These are phyloP conservation scores for Diatrype stigma DNA, from an alignment of 2,329 filamentous ascomycete species.

Conservation along the genomic window DNA sequence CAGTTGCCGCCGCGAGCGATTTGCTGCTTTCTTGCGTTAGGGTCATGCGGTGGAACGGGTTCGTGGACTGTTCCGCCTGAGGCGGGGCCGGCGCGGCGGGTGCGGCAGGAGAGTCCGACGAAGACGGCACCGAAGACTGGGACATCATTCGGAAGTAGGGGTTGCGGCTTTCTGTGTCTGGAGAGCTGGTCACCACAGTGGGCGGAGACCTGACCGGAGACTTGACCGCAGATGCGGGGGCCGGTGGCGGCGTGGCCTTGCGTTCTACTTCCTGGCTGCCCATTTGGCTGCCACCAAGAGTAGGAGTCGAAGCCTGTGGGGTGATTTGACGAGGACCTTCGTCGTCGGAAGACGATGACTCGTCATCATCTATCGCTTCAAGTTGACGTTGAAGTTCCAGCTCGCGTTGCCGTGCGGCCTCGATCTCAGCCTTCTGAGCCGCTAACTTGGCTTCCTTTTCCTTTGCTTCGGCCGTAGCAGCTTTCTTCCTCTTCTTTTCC, in stretches of 20 bases:
- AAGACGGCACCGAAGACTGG: constrained; percentile 42
- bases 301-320: constrained; percentile 56
- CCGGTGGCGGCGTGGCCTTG: constrained; percentile 46
- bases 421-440: constrained; percentile 83
- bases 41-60: constrained; percentile 88
- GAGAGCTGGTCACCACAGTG: constrained; percentile 48
- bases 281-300: constrained; percentile 45
- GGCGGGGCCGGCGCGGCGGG: constrained; percentile 32
- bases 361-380: constrained; percentile 68
- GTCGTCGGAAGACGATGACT: constrained; percentile 75
- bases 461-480: constrained; percentile 77
- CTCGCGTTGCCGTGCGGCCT: constrained; percentile 85
- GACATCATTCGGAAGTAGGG: constrained; percentile 91
- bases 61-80: constrained; percentile 68
- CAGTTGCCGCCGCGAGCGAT: constrained; percentile 36
- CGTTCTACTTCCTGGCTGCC: constrained; percentile 53
- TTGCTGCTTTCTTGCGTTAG: constrained; percentile 47
- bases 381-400: constrained; percentile 84
- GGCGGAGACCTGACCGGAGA: constrained; percentile 49
- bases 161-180: constrained; percentile 75
- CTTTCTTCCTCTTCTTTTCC: constrained; percentile 89
- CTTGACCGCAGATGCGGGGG: constrained; percentile 42
- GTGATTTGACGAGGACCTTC: constrained; percentile 70
- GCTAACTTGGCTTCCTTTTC: constrained; percentile 84
- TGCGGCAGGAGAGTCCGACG: constrained; percentile 45